Base-by-base conservation (phyloP, 441 rosid genomes). In the Eruca vesicaria region DNA sequence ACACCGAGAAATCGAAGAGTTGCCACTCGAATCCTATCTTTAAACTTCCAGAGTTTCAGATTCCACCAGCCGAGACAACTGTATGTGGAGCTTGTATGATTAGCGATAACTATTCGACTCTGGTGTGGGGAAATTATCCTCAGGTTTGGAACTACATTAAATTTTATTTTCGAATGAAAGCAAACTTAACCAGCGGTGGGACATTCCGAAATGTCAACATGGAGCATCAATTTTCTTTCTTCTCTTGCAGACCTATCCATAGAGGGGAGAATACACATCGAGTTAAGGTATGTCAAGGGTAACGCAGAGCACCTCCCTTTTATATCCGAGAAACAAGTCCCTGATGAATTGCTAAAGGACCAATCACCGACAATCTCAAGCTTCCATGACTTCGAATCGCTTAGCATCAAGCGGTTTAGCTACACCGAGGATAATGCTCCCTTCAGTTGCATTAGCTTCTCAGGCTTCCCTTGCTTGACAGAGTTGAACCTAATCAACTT, bases 191-290 rank as follows among this genome's bases (percentile, higher is more conserved):
- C 5, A 19, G 50, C 32, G 53, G 21, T 14, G 0, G 19, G 1
- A 31, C 1, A 29, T 52, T 7, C 62, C 62, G 28, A 20, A 41
- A n/a, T n/a, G 23, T 48, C 53, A 9, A 6, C 16, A 23, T 29
- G 73, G 35, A 1, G 18, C 57, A 26, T 60, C 33, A 26, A 38
- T 8, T 43, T 8, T 8, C 57, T 75, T 5, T 14, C 52, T n/a
- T 45, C 52, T 68, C 72, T 21, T 20, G 38, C n/a, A 55, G 2
- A 68, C 38, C n/a, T 55, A 5, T 68, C 63, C 52, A 55, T 68
- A 31, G 63, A 55, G 20, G 63, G 63, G 23, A 7, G 5, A 35
- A 55, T 68, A 14, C 0, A 7, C 21, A 3, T 68, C 5, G 15
- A 55, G 0, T 21, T 7, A 3, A 4, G 0, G 1, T 23, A 3